Evolutionary conservation across 2,329 filamentous ascomycete genomes (phyloP).

Genomic region (Penicillium vulpinum): DNA sequence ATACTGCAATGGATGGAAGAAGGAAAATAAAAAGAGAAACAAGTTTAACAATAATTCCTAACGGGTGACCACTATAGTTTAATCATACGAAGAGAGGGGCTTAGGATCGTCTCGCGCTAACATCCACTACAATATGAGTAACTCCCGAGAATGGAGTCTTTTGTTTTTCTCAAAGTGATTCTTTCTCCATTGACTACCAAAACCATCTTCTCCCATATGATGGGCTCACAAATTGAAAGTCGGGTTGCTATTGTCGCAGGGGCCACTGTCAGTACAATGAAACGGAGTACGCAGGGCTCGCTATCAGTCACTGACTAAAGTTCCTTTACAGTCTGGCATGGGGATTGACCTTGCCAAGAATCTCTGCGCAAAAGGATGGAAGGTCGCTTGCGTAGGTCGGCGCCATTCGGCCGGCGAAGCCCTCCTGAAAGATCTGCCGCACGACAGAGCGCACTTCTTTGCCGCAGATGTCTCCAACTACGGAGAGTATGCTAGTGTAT

Average conservation of each 20-base stretch:
- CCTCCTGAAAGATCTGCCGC: slow-evolving; percentile 33
- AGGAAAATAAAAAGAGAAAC: not conserved
- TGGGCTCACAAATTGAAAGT: slow-evolving; percentile 14
- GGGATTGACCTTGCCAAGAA: slow-evolving; percentile 45
- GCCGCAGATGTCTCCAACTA: slow-evolving; percentile 51
- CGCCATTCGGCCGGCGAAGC: slow-evolving; percentile 34
- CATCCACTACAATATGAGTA: not conserved
- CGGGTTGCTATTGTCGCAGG: slow-evolving; percentile 45
- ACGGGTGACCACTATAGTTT: not conserved
- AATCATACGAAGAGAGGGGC: not conserved
- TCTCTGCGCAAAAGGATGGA: slow-evolving; percentile 38
- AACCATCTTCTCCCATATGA: not conserved
- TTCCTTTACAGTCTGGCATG: slow-evolving; percentile 47
- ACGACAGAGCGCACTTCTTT: slow-evolving; percentile 45
- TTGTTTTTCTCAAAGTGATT: not conserved
- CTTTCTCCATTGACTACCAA: not conserved
- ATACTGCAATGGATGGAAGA: not conserved
- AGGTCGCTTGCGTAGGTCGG: slow-evolving; percentile 40
- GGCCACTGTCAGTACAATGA: slow-evolving; percentile 38
- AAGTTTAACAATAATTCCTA: not conserved
- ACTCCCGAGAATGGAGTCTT: not conserved
- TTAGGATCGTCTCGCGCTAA: not conserved
- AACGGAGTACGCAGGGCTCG: not conserved
- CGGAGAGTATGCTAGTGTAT: slow-evolving; percentile 46
- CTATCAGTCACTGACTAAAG: not conserved